A percentile compares a stretch with the other conserved stretches of the same genome.
Evolutionary conservation across 805 yeast species (phyloP).

Genomic region (Myxozyma geophila): DNA sequence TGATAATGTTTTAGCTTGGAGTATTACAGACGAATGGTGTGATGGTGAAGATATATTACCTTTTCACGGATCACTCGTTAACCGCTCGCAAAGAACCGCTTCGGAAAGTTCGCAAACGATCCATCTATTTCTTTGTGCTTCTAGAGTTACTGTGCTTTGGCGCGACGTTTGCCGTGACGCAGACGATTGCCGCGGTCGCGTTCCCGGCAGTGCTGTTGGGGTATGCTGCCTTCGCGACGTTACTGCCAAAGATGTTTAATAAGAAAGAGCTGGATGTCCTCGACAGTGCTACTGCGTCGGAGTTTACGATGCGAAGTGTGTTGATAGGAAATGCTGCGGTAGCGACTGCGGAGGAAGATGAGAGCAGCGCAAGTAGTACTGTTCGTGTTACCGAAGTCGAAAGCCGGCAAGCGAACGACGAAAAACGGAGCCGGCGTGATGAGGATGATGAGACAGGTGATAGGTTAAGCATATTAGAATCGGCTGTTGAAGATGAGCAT

Average conservation of each 20-base stretch:
- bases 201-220: slow-evolving; percentile 53
- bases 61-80: slow-evolving; percentile 41
- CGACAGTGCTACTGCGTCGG: slow-evolving; percentile 60
- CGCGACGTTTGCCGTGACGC: slow-evolving; percentile 82
- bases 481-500: no score
- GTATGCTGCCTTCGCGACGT: slow-evolving; percentile 66
- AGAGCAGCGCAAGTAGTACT: no score
- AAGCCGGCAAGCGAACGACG: no score
- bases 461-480: no score
- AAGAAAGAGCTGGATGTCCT: slow-evolving; percentile 61
- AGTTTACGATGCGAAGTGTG: slow-evolving; percentile 43
- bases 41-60: slow-evolving; percentile 61
- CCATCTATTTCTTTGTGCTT: slow-evolving; percentile 57
- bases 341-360: no score
- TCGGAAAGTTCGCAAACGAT: slow-evolving; percentile 44
- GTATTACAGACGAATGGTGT: slow-evolving; percentile 74
- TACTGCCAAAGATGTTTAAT: slow-evolving; percentile 68
- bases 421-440: no score
- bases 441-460: no score
- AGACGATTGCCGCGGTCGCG: slow-evolving; percentile 90
- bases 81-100: slow-evolving; percentile 46
- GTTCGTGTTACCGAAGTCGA: no score
- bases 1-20: slow-evolving; percentile 39
- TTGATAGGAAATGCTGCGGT: neutral
- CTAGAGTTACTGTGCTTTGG: slow-evolving; percentile 71